Evolutionary conservation across 2,329 filamentous ascomycete species (phyloP), one percentile per base, ranked within the genome.

Genomic region (Trichoderma sp.): DNA sequence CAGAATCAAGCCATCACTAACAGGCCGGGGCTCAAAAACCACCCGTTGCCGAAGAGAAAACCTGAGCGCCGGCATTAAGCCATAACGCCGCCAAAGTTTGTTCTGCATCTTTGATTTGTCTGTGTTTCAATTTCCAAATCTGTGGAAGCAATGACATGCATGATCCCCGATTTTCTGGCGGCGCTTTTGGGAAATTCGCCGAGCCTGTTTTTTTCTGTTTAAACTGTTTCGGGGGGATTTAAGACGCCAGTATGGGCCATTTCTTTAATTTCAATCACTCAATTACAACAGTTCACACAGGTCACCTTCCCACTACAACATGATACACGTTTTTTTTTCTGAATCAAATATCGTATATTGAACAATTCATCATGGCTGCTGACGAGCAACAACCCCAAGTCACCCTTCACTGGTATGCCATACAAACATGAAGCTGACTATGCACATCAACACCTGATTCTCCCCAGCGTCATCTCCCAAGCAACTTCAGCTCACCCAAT

Each of bases 331-430:
- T n/a, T 7, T 17, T 9, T 17, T 27, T 29, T 19, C 15, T 19
- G 19, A 29, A n/a, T 4, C 10, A n/a, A 32, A 2, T 7, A 34
- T 42, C 10, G 35, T 32, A 42, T 19, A 34, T 19, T 54, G 27
- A 9, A 29, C 29, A 45, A 5, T 48, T n/a, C 58, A 68, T 25
- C 42, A 68, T 68, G 67, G 61, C 67, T 63, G 56, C 74, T 59
- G 70, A 74, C 42, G 73, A 76, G 68, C 76, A 77, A 56, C 75
- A 81, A 56, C 77, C 84, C 59, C 87, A 88, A 71, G 81, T 90
- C 70, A 89, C 84, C 61, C 83, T 90, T 32, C 87, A 90, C 77
- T 90, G 88, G 88, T 89, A 78, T 67, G 76, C 73, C 68, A 67
- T 64, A 29, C 25, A 27, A 22, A 45, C 22, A 7, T 3, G 22